Evolutionary conservation across 2,329 filamentous ascomycete species (phyloP), one percentile per base, ranked within the genome.

Genomic region (Fusarium pseudonygamai): DNA sequence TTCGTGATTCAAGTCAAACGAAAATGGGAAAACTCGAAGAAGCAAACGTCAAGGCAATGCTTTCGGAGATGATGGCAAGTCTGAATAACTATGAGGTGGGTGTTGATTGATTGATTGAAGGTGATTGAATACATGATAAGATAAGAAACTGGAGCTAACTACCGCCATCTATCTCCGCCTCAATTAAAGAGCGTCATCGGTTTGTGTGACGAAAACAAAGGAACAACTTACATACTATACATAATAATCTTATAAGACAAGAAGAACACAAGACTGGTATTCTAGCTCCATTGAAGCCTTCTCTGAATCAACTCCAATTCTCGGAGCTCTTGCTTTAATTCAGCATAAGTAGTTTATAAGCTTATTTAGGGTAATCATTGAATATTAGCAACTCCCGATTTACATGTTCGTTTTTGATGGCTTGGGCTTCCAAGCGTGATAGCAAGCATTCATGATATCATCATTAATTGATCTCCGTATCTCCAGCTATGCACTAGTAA

Each of bases 101-200:
- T 73, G 71, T 77, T 36, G 34, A 18, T 37, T 18, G 34, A 72
- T 77, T 72, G 73, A 69, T 71, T 55, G 42, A 43, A 49, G 55
- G 64, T 64, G 59, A 49, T 64, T 52, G 49, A 49, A 47, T 64
- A 15, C 20, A 52, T 37, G 74, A 79, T 79, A 79, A 79, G 77
- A 78, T 78, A 77, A 69, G 64, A 67, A 62, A 49, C 56, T 73
- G 71, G 71, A 60, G 62, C 67, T 74, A 67, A 52, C 55, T 74
- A 67, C 56, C 55, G 28, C 45, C 36, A 49, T 57, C 59, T 66
- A 73, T 63, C 70, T 67, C 70, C 61, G 36, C 30, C 26, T 24
- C 37, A 15, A 28, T 28, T 28, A 28, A 64, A 47, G 34, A 64
- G 62, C 69, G 67, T 61, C 60, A 71, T 67, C 46, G 45, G 66